Percentiles rank a stretch among this genome's conserved stretches.
phyloP scores from a whole-genome alignment of 345 rosid species.

The Eucalyptus cloeziana region DNA sequence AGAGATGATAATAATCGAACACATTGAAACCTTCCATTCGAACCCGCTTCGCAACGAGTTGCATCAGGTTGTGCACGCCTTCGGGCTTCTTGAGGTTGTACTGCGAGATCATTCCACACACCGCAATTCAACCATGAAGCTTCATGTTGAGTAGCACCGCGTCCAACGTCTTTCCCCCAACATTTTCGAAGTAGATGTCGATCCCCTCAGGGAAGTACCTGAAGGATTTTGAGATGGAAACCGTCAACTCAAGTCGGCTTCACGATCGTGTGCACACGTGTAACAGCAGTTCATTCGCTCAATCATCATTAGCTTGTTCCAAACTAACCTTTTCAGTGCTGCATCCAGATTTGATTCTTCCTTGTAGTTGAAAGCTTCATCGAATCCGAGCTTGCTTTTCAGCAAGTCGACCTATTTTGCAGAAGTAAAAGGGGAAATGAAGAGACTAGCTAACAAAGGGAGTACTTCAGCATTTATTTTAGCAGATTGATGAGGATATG shows the following conservation, averaged over 20 bases:
- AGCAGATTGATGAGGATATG: too few species aligned
- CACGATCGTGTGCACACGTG: neutral
- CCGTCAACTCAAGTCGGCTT: neutral
- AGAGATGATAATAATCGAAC: neutral
- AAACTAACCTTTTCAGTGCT: neutral
- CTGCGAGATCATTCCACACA: too few species aligned
- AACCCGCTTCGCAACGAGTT: neutral
- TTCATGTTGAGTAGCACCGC: too few species aligned
- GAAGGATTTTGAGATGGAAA: neutral
- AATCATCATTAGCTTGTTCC: neutral
- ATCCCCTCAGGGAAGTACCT: neutral
- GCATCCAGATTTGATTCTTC: neutral
- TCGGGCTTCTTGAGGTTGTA: too few species aligned
- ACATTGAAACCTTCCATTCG: neutral
- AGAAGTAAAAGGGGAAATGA: neutral
- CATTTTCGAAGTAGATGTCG: neutral
- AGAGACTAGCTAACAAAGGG: neutral
- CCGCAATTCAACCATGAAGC: too few species aligned
- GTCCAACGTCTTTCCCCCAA: too few species aligned
- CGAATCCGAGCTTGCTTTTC: neutral
- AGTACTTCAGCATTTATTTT: neutral
- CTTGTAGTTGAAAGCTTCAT: neutral
- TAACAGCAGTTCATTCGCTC: neutral
- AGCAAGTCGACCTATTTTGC: neutral
- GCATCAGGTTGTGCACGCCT: neutral